phyloP scores from a whole-genome alignment of 345 rosid species.

The Gynandropsis gynandra region DNA sequence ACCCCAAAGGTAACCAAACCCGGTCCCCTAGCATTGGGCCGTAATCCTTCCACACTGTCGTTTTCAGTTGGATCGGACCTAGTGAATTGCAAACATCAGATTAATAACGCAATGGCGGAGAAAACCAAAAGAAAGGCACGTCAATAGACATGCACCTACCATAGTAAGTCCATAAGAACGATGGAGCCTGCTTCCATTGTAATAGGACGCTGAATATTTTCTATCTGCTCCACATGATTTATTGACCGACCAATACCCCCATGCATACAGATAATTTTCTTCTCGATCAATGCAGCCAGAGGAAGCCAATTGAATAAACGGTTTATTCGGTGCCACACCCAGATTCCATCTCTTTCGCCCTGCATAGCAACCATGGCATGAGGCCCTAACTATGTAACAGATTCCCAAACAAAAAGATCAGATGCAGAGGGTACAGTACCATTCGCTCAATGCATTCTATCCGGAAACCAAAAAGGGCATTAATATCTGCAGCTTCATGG shows the following conservation, averaged over 20 bases:
- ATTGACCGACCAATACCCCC: conserved; percentile 99
- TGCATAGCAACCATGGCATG: conserved; percentile 31
- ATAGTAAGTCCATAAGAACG: conserved; percentile 91
- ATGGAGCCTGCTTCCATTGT: conserved; percentile 96
- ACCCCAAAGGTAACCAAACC: conserved; percentile 98
- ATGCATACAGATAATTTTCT: conserved; percentile 97
- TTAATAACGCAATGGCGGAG: conserved; percentile 13
- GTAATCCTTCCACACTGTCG: conserved; percentile 97
- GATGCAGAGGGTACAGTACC: conserved; percentile 46
- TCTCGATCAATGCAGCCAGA: conserved; percentile 88
- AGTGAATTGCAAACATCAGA: conserved; percentile 22
- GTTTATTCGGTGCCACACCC: conserved; percentile 97
- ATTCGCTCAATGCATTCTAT: conserved; percentile 97
- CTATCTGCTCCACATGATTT: conserved; percentile 94
- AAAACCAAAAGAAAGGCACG: conserved; percentile 13
- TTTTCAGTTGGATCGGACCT: conserved; percentile 99
- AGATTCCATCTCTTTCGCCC: conserved; percentile 99
- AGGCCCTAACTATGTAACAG: conserved; percentile 21
- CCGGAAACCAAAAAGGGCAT: conserved; percentile 98
- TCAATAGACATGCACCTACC: conserved; percentile 44
- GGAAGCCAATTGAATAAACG: conserved; percentile 98
- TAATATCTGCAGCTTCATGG: conserved; percentile 99
- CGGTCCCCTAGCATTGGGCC: conserved; percentile 99
- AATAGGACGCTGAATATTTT: conserved; percentile 90
- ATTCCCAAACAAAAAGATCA: background rate